Percentiles rank a stretch among this genome's conserved stretches.
These are phyloP conservation scores for Cordyceps cateniannulata DNA, from an alignment of 2,329 filamentous ascomycete species.

Conservation along the genomic window DNA sequence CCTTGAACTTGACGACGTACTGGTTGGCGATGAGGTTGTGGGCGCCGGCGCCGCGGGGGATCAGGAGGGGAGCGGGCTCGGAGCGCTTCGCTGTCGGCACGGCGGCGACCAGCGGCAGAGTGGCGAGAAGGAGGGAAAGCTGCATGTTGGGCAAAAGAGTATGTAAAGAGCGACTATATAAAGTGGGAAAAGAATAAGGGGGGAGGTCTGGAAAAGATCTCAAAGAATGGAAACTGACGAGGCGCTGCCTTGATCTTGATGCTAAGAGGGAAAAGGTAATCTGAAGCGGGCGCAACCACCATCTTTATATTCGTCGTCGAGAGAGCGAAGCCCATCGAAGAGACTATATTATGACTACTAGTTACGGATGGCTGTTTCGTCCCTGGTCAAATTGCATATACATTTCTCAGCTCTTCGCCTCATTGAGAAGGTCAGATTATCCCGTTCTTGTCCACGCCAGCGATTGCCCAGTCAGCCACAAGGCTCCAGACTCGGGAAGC, in stretches of 20 bases:
- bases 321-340: neutral
- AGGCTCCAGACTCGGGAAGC: no score
- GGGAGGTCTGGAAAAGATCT: no score
- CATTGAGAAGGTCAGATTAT: no score
- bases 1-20: conserved; percentile 21
- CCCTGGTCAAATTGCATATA: neutral
- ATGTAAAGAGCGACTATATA: neutral
- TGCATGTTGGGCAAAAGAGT: neutral
- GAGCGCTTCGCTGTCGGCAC: conserved; percentile 6
- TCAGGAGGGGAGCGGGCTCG: conserved; percentile 16
- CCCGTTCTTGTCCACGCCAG: no score
- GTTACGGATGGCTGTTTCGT: neutral
- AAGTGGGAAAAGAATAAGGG: no score
- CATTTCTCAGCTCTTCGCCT: neutral
- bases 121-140: neutral
- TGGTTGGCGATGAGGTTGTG: conserved; percentile 15
- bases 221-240: neutral
- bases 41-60: conserved; percentile 9
- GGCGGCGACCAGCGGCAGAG: conserved; percentile 1
- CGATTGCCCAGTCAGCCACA: no score
- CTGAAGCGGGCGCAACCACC: neutral
- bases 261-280: neutral
- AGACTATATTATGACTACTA: neutral
- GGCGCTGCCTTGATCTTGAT: no score
- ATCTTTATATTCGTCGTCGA: neutral